phyloP scores from a whole-genome alignment of 257 asterid genomes.

The Ballota nigra region DNA sequence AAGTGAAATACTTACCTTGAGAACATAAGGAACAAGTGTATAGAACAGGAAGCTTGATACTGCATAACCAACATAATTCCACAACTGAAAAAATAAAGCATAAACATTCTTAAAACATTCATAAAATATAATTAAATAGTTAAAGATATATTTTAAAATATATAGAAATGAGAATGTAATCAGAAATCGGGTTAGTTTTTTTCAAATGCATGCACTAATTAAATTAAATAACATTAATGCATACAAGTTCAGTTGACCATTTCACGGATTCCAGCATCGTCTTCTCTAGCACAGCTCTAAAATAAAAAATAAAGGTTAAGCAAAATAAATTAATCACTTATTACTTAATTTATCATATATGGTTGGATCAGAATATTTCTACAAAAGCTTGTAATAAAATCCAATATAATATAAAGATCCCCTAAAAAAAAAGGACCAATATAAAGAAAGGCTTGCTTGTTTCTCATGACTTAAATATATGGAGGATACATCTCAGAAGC shows the following conservation, averaged over 20 bases:
- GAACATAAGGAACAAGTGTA: slow-evolving; percentile 32
- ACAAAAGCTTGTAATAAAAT: too few species aligned
- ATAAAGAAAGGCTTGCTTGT: too few species aligned
- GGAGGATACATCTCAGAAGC: slow-evolving; percentile 68
- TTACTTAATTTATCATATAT: too few species aligned
- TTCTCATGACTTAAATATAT: too few species aligned
- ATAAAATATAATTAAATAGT: neutral
- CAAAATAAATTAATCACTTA: too few species aligned
- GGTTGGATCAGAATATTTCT: too few species aligned
- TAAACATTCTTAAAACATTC: neutral
- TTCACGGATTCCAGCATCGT: slow-evolving; percentile 44
- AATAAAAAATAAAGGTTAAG: slow-evolving; percentile 16
- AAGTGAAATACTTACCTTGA: slow-evolving; percentile 23
- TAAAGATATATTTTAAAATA: neutral
- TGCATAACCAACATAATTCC: slow-evolving; percentile 44
- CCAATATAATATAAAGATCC: too few species aligned
- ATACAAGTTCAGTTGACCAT: slow-evolving; percentile 61
- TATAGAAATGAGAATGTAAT: too few species aligned
- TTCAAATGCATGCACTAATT: neutral
- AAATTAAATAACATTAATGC: neutral
- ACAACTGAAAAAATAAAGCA: slow-evolving; percentile 34
- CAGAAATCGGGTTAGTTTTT: too few species aligned
- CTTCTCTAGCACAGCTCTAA: slow-evolving; percentile 53
- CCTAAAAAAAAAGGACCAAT: too few species aligned
- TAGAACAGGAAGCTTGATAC: slow-evolving; percentile 55